Evolutionary conservation across 345 rosid genomes (phyloP), one percentile per base, ranked within the genome.

Genomic region (Eucalyptus polyanthemos): DNA sequence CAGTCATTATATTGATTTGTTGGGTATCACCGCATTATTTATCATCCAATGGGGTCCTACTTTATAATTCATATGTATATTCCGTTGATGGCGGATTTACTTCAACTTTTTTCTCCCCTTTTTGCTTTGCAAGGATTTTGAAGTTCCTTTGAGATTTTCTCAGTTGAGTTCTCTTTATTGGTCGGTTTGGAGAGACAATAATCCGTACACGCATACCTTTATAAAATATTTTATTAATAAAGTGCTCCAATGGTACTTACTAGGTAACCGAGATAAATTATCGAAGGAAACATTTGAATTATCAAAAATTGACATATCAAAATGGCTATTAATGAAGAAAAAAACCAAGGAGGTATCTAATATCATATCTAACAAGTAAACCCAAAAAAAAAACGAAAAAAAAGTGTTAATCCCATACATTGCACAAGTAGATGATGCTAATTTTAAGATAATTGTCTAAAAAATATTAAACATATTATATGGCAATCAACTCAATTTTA

Each of bases 31-130:
- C 1, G 17, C 88, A 51, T n/a, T 86, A 76, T 76, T 76, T 51
- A 51, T 51, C 62, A 51, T 51, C 31, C 62, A 42, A 56, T 17
- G 29, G 88, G 88, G 65, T 56, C 88, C 85, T 37, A 76, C 47
- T 40, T 76, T 22, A 56, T 56, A 25, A 56, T 56, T 56, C 25
- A 40, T 76, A 22, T 40, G 85, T 34, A 16, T 85, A 37, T 50
- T 56, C 89, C 89, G 89, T 54, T 88, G 89, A 88, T 88, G 87
- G 89, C 87, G 89, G 87, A 81, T 45, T 88, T 44, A 67, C 34
- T 45, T 76, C 29, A 29, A 15, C 69, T 42, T 72, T 29, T 29
- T 50, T 16, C 29, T 45, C n/a, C 72, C 50, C 44, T 88, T 31
- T 53, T 42, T 88, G 47, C 47, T 76, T 51, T 51, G 45, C 56